Percentiles rank a stretch among this genome's conserved stretches.
phyloP scores from a whole-genome alignment of 2,329 filamentous ascomycete genomes.

The Verticillium longisporum region DNA sequence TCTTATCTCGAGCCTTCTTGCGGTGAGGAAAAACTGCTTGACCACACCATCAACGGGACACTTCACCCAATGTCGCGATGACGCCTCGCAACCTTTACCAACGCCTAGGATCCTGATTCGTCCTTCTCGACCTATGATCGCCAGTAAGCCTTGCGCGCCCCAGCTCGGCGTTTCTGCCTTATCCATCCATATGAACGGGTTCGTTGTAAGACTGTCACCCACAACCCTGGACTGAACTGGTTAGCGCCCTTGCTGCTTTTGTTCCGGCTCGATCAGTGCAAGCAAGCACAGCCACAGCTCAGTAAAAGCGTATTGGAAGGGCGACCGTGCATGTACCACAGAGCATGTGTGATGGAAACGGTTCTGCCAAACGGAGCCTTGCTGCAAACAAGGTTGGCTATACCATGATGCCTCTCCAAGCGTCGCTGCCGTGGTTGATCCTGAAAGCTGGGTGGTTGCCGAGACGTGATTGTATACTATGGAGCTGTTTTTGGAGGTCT shows the following conservation, averaged over 20 bases:
- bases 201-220: no score
- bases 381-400: background rate
- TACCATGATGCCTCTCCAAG: background rate
- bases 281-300: background rate
- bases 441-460: background rate
- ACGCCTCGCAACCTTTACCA: background rate
- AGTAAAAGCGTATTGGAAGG: background rate
- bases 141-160: background rate
- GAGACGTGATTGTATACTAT: no score
- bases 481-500: no score
- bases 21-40: background rate
- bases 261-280: background rate
- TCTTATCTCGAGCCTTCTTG: background rate
- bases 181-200: background rate
- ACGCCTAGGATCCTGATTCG: background rate
- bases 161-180: background rate
- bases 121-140: background rate
- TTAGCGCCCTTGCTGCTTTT: background rate
- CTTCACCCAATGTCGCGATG: background rate
- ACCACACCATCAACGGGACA: background rate
- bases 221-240: no score
- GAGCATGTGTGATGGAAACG: background rate
- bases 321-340: background rate
- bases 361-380: background rate
- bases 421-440: background rate